Evolutionary conservation across 257 asterid genomes (phyloP), one percentile per base, ranked within the genome.

Genomic region (Solanum virginianum): DNA sequence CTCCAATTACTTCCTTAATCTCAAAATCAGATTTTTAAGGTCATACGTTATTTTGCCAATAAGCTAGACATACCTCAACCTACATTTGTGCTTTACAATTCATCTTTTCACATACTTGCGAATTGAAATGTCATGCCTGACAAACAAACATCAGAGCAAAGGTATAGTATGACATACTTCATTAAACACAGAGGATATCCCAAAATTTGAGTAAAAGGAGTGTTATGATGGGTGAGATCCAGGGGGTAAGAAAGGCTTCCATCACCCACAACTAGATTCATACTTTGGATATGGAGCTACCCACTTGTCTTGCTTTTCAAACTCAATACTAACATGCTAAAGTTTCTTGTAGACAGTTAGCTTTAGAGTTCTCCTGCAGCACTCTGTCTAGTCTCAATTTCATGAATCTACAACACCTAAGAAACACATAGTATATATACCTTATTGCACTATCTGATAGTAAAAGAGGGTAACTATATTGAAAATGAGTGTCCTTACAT

Each of bases 241-340:
- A 18, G 93, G 88, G 69, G 90, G 94, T 41, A 95, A 92, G 90
- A 91, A 95, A 20, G 92, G 86, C 88, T 91, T 95, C 98, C 98
- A 95, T 97, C 97, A 95, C 43, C 97, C 98, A 3, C 36, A 36
- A 36, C 41, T 36, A 11, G 9, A 93, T 81, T 94, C 91, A 13
- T 95, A 95, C 90, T 94, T 95, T 36, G 97, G 89, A 87, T 94
- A 95, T 69, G 98, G 99, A 51, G 99, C 99, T 0, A 91, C 89
- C 99, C 99, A 95, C 47, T 90, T 94, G 22, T 91, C 92, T 3
- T 95, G 97, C 91, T 91, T 93, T 45, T 90, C 95, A 87, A 94
- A 95, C 91, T 92, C 88, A 6, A 95, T 81, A 82, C 88, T 80
- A n/a, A 87, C 91, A 95, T 86, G 93, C 95, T 90, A 94, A 88